Base-by-base conservation (phyloP, 306 rosid genomes). In the Canavalia gladiata region DNA sequence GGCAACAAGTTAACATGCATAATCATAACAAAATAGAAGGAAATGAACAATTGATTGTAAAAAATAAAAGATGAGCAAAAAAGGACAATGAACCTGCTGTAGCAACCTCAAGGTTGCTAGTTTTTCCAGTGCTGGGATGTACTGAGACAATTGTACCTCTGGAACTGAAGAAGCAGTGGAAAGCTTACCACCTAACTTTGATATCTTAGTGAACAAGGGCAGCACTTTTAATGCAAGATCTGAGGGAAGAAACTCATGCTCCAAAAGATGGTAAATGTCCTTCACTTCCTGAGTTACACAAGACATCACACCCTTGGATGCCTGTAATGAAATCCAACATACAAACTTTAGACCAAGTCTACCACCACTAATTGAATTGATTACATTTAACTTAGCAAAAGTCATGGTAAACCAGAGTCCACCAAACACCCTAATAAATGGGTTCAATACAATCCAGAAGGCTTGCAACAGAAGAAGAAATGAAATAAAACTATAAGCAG, bases 211-310 rank as follows among this genome's bases (percentile, higher is more conserved):
- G 68, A 96, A 64, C 78, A 94, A 71, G 28, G 97, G 99, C 74
- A 87, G 94, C 37, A 92, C 86, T 84, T 94, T 96, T 11, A 79
- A 3, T 64, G 98, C 92, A 82, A 96, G 98, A 85, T 93, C 97
- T 0, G 95, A 88, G 34, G 99, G 96, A 30, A 84, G 78, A 86
- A 93, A 90, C 35, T 96, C 99, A 79, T 93, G 94, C 80, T 96
- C 99, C 83, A 96, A 46, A 56, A 92, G 94, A 88, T 92, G 84
- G 88, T 87, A 92, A 56, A 96, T 89, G 85, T 93, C 99, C 79
- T 96, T 96, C 58, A 96, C 96, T 89, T 96, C 99, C 90, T 92
- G 99, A 71, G 89, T 88, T 66, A 93, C 94, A 84, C 98, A 93
- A 80, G 96, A 89, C 89, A 96, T 75, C 45, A 96, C 99, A 62